phyloP scores from a whole-genome alignment of 2,329 filamentous ascomycete genomes.

The Fusarium equiseti region DNA sequence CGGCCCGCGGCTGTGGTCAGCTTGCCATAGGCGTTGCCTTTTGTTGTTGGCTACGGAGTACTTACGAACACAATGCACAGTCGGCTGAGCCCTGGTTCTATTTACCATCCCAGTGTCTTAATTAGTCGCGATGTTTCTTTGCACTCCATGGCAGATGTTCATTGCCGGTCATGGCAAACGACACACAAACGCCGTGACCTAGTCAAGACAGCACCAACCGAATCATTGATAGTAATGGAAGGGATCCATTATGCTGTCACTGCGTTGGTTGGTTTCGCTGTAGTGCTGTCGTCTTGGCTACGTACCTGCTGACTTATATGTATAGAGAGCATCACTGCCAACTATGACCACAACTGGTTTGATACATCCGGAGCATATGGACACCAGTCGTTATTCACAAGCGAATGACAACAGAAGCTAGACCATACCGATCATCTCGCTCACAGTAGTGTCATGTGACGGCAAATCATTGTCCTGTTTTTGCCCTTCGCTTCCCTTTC shows the following conservation, averaged over 20 bases:
- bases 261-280: neutral
- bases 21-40: neutral
- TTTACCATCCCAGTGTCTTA: neutral
- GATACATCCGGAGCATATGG: no score
- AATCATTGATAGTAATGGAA: slow-evolving; percentile 10
- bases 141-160: neutral
- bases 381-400: neutral
- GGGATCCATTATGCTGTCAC: neutral
- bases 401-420: neutral
- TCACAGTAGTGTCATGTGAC: neutral
- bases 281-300: slow-evolving; percentile 19
- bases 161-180: slow-evolving; percentile 6
- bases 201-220: slow-evolving; percentile 14
- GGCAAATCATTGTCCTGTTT: neutral
- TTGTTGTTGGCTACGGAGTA: neutral
- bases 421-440: neutral
- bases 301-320: slow-evolving; percentile 37
- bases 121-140: neutral
- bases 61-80: neutral
- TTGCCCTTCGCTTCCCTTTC: neutral
- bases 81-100: neutral
- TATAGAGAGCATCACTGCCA: slow-evolving; percentile 8
- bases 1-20: neutral
- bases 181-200: slow-evolving; percentile 14
- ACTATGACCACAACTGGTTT: neutral